Percentiles rank a stretch among this genome's conserved stretches.
Conservation (phyloP, 2,329 filamentous ascomycete genomes). For the Amesomyces nigricolor region DNA sequence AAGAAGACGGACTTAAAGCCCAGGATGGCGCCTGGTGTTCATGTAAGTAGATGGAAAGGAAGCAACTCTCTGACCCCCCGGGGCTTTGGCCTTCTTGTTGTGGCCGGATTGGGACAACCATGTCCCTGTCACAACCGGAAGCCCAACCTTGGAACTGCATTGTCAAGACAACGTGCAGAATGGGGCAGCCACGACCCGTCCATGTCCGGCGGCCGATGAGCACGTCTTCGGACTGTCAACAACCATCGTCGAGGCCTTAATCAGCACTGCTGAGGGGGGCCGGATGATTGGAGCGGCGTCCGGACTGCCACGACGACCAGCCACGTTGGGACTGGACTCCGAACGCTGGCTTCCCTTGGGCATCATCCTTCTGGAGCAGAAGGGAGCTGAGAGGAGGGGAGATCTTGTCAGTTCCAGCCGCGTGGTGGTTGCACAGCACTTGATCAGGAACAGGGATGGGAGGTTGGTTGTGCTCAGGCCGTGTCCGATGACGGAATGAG, state of each 20-base stretch:
- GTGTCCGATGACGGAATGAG: not conserved
- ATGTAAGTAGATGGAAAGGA: not conserved
- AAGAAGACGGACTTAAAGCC: not conserved
- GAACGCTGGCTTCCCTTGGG: constrained; percentile 9
- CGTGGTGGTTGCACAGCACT: not conserved
- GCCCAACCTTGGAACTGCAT: too few relatives aligned
- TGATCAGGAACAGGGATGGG: not conserved
- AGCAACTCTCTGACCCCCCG: not conserved
- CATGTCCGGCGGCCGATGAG: constrained; percentile 1
- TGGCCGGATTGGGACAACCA: not conserved
- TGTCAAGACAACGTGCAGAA: too few relatives aligned
- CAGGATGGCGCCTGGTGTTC: not conserved
- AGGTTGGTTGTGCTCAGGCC: too few relatives aligned
- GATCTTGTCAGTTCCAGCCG: not conserved
- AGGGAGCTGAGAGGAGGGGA: not conserved
- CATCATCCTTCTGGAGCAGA: constrained; percentile 13
- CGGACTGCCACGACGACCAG: constrained; percentile 18
- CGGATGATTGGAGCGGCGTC: constrained; percentile 13
- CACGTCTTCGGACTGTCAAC: constrained; percentile 7
- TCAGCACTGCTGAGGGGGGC: not conserved
- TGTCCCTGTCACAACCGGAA: not conserved
- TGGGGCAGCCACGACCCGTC: not conserved
- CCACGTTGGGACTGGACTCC: constrained; percentile 18
- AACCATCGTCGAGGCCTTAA: not conserved
- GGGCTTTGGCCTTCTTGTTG: not conserved